Evolutionary conservation across 2,329 filamentous ascomycete genomes (phyloP), one percentile per base, ranked within the genome.

Genomic region (Fusarium pilosicola): DNA sequence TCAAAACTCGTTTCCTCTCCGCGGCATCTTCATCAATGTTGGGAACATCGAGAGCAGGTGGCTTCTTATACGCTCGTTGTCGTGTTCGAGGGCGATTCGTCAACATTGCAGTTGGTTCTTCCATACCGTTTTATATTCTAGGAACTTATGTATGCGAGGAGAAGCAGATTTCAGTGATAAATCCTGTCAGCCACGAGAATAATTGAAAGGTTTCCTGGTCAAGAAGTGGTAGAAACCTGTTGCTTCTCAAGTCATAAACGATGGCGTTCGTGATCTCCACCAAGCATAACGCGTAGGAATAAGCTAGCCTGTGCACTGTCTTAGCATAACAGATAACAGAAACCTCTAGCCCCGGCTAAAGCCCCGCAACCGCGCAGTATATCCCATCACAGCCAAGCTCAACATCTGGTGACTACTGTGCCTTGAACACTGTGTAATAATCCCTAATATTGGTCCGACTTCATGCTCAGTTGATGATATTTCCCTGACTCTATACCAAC

Each of bases 1-100:
- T 89, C 28, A 89, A 71, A 2, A 88, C 81, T 17, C 87, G 81
- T 76, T 89, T 89, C 28, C 88, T 82, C 78, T 89, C 87, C 6
- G 83, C 80, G 3, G 87, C 85, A 79, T 89, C 83, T 28, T 88
- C 81, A 10, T 86, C 84, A 24, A 87, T 86, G 55, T 86, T 77
- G 10, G 87, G 86, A 12, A 88, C 82, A 3, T 80, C 79, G 12
- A 88, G 77, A 6, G 76, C n/a, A 10, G 83, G 80, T 6, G 83
- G 81, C 24, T 83, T 67, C 73, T 86, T 87, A 69, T 82, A 78
- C 15, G 79, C 67, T 42, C 85, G 75, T 64, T 87, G 85, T 48
- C 85, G 77, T 28, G 81, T 82, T 18, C 80, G 77, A 18, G 81
- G 80, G 44, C 68, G 76, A 22, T 65, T 59, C 20, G 71, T 38